Conservation (phyloP, 768 basidiomycete species). For the Boletus sensibilis region DNA sequence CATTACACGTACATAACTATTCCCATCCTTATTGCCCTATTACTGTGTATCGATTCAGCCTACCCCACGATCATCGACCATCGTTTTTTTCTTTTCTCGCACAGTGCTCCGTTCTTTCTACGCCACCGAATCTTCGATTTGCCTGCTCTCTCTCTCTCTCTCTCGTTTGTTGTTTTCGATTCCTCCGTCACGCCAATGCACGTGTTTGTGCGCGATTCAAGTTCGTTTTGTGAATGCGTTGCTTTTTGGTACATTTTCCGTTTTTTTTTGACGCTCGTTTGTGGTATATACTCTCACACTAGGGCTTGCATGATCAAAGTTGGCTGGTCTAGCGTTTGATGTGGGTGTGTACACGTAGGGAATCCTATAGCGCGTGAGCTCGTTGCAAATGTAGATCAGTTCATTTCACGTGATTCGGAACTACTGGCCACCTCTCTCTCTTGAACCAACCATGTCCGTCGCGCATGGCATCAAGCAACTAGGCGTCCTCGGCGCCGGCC, state of each 20-base stretch:
- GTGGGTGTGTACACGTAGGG: constrained; percentile 1
- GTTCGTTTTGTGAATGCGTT: constrained; percentile 22
- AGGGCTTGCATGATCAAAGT: constrained; percentile 15
- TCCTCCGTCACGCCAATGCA: constrained; percentile 2
- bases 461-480: constrained; percentile 72
- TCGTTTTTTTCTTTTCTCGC: not conserved
- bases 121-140: constrained; percentile 16
- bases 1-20: constrained; percentile 28
- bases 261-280: constrained; percentile 18
- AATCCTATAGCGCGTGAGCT: no score
- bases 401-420: constrained; percentile 21
- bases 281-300: constrained; percentile 7
- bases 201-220: not conserved
- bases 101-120: constrained; percentile 23
- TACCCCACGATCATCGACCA: constrained; percentile 11
- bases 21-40: constrained; percentile 27
- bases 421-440: not conserved
- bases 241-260: constrained; percentile 16
- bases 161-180: constrained; percentile 19
- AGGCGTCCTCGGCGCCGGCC: constrained; percentile 80
- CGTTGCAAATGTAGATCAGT: no score
- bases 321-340: constrained; percentile 19
- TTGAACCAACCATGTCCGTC: constrained; percentile 36
- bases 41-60: constrained; percentile 26
- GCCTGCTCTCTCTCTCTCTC: constrained; percentile 6